Percentiles rank a stretch among this genome's conserved stretches.
phyloP scores from a whole-genome alignment of 139 green algal genomes.

The Chlorella sp. region DNA sequence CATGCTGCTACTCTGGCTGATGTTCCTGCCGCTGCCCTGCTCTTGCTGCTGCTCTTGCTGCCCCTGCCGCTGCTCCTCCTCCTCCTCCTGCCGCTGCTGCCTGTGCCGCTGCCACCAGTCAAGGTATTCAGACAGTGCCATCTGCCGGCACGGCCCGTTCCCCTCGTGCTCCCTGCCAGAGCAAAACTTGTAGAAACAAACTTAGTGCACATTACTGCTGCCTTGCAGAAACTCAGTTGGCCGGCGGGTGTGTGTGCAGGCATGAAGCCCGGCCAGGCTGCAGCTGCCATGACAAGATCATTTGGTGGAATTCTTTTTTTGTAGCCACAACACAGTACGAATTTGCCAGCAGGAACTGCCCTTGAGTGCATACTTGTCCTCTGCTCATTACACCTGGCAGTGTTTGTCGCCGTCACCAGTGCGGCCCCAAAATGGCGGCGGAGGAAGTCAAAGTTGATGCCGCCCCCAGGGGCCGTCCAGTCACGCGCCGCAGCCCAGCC shows the following conservation, averaged over 20 bases:
- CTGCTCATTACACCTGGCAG: constrained; percentile 39
- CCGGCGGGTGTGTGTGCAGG: no score
- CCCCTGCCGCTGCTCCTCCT: background rate
- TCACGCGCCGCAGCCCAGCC: constrained; percentile 55
- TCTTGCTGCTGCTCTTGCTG: background rate
- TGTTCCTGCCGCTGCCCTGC: background rate
- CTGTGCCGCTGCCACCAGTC: constrained; percentile 57
- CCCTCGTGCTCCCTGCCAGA: constrained; percentile 41
- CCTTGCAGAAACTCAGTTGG: background rate
- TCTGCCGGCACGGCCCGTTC: constrained; percentile 41
- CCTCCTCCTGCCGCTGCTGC: background rate
- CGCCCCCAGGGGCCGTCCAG: constrained; percentile 54
- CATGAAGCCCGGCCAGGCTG: no score
- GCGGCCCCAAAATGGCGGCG: constrained; percentile 49
- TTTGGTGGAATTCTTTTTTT: no score
- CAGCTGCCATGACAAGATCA: no score
- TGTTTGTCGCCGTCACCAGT: constrained; percentile 58
- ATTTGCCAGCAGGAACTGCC: no score
- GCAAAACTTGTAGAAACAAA: background rate
- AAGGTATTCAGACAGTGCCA: constrained; percentile 61
- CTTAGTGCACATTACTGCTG: background rate
- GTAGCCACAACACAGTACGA: no score
- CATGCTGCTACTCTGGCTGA: no score
- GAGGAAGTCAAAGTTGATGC: constrained; percentile 46
- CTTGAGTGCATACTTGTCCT: background rate